Evolutionary conservation across 2,329 filamentous ascomycete species (phyloP).

Genomic region (Zasmidium cellare): DNA sequence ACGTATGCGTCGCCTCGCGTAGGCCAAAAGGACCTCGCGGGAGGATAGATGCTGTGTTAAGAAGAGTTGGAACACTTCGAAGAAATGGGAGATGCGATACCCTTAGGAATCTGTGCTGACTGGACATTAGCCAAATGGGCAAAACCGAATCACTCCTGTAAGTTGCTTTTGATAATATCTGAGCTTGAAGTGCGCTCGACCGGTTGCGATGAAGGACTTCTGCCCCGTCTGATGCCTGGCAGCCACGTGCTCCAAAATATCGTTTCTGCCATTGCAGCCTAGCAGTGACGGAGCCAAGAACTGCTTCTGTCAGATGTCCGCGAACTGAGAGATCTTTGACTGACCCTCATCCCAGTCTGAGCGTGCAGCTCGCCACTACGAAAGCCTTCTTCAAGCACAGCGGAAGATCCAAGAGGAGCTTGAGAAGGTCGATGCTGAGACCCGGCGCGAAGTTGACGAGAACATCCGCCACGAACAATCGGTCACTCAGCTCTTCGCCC

Average conservation of each 20-base stretch:
- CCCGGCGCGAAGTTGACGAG: conserved; percentile 79
- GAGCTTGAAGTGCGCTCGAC: background rate
- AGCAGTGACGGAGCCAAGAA: too few species aligned
- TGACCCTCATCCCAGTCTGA: conserved; percentile 65
- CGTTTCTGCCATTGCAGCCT: background rate
- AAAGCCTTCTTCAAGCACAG: conserved; percentile 84
- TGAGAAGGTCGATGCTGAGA: conserved; percentile 82
- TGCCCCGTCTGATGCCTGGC: background rate
- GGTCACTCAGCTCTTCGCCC: conserved; percentile 61
- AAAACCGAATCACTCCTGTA: conserved; percentile 77
- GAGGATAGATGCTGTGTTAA: too few species aligned
- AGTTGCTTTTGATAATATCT: conserved; percentile 34
- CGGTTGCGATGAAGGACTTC: background rate
- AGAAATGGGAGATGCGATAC: background rate
- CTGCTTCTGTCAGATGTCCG: too few species aligned
- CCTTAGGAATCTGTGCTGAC: conserved; percentile 1
- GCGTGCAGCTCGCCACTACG: conserved; percentile 90
- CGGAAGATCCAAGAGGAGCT: conserved; percentile 90
- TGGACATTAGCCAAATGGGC: conserved; percentile 26
- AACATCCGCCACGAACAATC: conserved; percentile 83
- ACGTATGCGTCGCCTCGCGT: too few species aligned
- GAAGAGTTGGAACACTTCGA: too few species aligned
- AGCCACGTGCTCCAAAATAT: background rate
- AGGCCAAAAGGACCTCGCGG: too few species aligned
- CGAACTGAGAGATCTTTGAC: conserved; percentile 5